Conservation (phyloP, 257 asterid genomes). For the Misopates orontium region DNA sequence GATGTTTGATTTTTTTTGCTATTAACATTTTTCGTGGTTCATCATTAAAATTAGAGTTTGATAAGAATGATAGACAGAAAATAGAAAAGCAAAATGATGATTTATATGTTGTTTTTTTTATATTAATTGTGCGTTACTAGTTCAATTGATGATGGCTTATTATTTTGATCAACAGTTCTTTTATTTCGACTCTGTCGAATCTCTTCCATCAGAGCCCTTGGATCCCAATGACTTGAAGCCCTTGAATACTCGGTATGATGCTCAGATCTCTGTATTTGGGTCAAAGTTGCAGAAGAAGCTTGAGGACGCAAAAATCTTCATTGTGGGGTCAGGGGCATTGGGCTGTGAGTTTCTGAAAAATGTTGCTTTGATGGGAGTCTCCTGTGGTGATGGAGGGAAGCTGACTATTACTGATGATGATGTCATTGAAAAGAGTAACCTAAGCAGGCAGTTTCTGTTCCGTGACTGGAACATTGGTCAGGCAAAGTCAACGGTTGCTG, state of each 20-base stretch:
- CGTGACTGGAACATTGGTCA: constrained; percentile 65
- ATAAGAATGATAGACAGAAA: no score
- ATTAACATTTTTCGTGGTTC: background rate
- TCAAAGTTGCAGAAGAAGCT: constrained; percentile 53
- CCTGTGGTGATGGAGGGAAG: constrained; percentile 44
- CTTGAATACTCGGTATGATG: constrained; percentile 52
- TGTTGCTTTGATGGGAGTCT: constrained; percentile 54
- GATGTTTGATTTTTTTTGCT: background rate
- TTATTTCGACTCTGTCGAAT: constrained; percentile 55
- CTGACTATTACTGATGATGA: constrained; percentile 55
- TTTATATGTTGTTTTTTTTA: no score
- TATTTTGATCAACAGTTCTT: constrained; percentile 42
- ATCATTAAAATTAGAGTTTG: background rate
- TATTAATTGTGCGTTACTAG: no score
- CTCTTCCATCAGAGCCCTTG: constrained; percentile 45
- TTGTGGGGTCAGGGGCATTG: constrained; percentile 57
- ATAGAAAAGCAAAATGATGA: no score
- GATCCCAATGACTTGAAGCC: constrained; percentile 44
- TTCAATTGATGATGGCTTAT: constrained; percentile 5
- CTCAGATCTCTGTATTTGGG: constrained; percentile 58
- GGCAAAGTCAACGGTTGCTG: constrained; percentile 58
- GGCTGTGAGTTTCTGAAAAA: constrained; percentile 58
- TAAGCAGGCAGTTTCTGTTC: constrained; percentile 53
- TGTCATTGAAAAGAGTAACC: constrained; percentile 57
- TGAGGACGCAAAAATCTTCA: constrained; percentile 41